phyloP scores from a whole-genome alignment of 257 asterid genomes.

The Nicotiana otophora region DNA sequence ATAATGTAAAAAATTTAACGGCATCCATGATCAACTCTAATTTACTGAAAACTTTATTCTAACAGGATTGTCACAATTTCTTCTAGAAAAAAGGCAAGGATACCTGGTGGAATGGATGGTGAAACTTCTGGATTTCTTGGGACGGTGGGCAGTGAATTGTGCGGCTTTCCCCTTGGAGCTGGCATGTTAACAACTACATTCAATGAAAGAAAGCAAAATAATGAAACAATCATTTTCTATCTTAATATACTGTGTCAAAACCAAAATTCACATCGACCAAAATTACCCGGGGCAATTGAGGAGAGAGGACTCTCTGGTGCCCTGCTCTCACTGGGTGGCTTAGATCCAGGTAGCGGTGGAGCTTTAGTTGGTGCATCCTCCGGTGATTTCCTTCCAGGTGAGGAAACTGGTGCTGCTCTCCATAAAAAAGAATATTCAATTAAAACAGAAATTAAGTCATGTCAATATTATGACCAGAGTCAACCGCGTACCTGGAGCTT shows the following conservation, averaged over 20 bases:
- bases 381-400: constrained; percentile 43
- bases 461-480: constrained; percentile 10
- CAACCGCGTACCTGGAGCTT: constrained; percentile 51
- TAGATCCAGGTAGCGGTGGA: constrained; percentile 27
- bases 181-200: constrained; percentile 29
- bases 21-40: constrained; percentile 9
- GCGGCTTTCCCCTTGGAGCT: constrained; percentile 25
- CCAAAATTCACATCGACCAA: neutral
- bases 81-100: neutral
- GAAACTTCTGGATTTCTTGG: constrained; percentile 29
- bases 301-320: constrained; percentile 27
- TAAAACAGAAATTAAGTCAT: constrained; percentile 18
- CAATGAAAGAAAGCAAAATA: neutral
- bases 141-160: constrained; percentile 29
- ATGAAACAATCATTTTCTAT: neutral
- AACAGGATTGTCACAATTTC: neutral
- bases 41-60: constrained; percentile 10
- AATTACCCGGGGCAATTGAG: constrained; percentile 7
- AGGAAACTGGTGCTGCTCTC: constrained; percentile 39
- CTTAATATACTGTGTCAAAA: neutral
- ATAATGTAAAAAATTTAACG: constrained; percentile 2
- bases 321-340: constrained; percentile 38
- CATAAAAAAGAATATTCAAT: constrained; percentile 16
- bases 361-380: constrained; percentile 32
- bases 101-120: constrained; percentile 45